These are phyloP conservation scores for Lepiota venenata DNA, from an alignment of 768 basidiomycete species.

Conservation along the genomic window DNA sequence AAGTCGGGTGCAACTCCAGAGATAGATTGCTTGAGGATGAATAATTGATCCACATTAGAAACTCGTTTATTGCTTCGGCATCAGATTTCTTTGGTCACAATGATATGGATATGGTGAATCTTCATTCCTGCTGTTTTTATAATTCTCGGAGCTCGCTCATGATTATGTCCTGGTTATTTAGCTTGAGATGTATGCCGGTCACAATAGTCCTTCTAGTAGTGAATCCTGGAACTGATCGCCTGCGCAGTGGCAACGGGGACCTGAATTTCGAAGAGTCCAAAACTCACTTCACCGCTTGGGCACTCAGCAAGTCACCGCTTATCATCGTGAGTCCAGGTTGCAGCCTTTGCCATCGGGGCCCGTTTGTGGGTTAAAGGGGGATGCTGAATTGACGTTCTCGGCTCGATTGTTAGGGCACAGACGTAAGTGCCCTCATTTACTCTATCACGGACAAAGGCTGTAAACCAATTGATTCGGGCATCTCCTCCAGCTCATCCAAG, in stretches of 20 bases:
- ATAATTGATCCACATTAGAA: conserved; percentile 38
- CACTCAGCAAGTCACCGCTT: conserved; percentile 64
- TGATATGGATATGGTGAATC: conserved; percentile 61
- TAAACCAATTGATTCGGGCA: no score
- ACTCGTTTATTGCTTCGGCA: conserved; percentile 60
- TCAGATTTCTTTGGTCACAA: conserved; percentile 68
- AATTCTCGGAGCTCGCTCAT: background rate
- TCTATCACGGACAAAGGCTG: no score
- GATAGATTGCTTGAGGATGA: no score
- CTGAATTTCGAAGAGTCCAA: conserved; percentile 62
- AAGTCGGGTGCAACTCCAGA: conserved; percentile 12
- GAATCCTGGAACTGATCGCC: background rate
- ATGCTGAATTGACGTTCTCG: background rate
- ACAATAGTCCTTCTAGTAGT: background rate
- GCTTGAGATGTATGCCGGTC: conserved; percentile 49
- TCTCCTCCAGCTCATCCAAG: conserved; percentile 11
- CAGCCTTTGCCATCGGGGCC: no score
- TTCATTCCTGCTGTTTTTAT: background rate
- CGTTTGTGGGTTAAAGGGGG: no score
- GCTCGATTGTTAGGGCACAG: background rate
- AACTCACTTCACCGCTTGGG: conserved; percentile 72
- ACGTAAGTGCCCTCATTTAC: conserved; percentile 20
- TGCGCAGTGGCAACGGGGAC: conserved; percentile 55
- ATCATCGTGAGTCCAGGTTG: conserved; percentile 44
- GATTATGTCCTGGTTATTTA: conserved; percentile 17